A percentile compares a stretch with the other conserved stretches of the same genome.
Conservation (phyloP, 1,284 basidiomycete genomes). For the Uromyces viciae-fabae region DNA sequence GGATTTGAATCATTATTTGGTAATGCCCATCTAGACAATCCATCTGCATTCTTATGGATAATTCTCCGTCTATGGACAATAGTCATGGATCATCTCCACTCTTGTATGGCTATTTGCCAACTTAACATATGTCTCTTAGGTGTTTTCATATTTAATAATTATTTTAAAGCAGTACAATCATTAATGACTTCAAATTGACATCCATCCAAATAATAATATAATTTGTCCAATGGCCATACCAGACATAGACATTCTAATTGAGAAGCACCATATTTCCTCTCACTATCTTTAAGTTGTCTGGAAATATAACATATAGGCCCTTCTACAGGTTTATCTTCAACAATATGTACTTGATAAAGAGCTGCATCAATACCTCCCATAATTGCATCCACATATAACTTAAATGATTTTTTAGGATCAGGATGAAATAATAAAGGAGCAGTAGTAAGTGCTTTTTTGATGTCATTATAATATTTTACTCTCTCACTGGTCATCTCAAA, state of each 20-base stretch:
- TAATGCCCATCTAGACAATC: too few relatives aligned
- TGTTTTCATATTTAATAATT: too few relatives aligned
- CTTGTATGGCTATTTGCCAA: too few relatives aligned
- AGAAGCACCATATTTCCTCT: background rate
- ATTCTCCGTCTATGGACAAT: too few relatives aligned
- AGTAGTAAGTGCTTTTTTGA: background rate
- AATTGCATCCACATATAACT: background rate
- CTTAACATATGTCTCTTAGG: too few relatives aligned
- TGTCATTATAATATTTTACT: background rate
- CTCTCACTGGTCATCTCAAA: background rate
- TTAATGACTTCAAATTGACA: background rate
- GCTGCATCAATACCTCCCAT: background rate
- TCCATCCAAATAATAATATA: background rate
- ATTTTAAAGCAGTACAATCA: background rate
- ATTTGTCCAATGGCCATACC: background rate
- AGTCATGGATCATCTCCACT: too few relatives aligned
- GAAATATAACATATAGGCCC: background rate
- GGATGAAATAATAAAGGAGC: background rate
- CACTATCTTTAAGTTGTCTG: background rate
- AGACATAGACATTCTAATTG: background rate
- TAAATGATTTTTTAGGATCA: background rate
- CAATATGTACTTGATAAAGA: background rate
- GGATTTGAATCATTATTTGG: too few relatives aligned
- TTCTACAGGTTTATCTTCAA: background rate
- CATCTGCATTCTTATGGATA: too few relatives aligned